Percentiles rank a stretch among this genome's conserved stretches.
Evolutionary conservation across 768 basidiomycete genomes (phyloP).

Genomic region (Lactifluus subvellereus): DNA sequence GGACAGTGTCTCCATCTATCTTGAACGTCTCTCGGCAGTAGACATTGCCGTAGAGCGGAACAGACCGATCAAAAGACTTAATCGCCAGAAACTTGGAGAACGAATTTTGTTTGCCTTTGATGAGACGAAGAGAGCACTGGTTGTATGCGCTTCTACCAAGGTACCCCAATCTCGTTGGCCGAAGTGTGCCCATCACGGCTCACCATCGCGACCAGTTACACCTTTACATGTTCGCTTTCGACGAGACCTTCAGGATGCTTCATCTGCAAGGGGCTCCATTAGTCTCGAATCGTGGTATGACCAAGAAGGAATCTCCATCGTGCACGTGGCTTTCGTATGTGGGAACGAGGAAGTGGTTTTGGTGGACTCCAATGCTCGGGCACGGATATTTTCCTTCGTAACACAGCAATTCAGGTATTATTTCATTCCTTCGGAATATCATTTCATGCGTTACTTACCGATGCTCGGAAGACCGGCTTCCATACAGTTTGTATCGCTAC

Average conservation of each 20-base stretch:
- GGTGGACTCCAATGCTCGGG: constrained; percentile 39
- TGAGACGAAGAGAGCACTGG: constrained; percentile 46
- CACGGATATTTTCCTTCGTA: constrained; percentile 47
- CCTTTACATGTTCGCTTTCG: constrained; percentile 43
- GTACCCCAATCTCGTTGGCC: constrained; percentile 25
- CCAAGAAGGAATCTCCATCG: constrained; percentile 27
- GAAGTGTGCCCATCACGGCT: not conserved
- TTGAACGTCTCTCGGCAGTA: constrained; percentile 2
- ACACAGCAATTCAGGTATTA: constrained; percentile 46
- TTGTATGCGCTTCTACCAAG: constrained; percentile 40
- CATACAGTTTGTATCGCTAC: constrained; percentile 34
- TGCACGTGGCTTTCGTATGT: constrained; percentile 38
- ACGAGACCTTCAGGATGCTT: constrained; percentile 39
- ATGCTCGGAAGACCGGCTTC: constrained; percentile 38
- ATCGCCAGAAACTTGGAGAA: constrained; percentile 42
- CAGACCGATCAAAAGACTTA: constrained; percentile 26
- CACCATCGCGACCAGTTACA: constrained; percentile 24
- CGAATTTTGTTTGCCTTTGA: constrained; percentile 45
- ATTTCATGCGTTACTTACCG: not conserved
- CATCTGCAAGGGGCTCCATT: constrained; percentile 39
- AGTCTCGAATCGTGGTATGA: constrained; percentile 43
- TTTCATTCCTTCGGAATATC: too few relatives aligned
- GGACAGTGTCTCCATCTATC: constrained; percentile 4
- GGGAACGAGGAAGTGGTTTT: constrained; percentile 50
- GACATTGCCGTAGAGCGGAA: not conserved